Evolutionary conservation across 2,329 filamentous ascomycete species (phyloP).

Genomic region (Apiospora sp.): DNA sequence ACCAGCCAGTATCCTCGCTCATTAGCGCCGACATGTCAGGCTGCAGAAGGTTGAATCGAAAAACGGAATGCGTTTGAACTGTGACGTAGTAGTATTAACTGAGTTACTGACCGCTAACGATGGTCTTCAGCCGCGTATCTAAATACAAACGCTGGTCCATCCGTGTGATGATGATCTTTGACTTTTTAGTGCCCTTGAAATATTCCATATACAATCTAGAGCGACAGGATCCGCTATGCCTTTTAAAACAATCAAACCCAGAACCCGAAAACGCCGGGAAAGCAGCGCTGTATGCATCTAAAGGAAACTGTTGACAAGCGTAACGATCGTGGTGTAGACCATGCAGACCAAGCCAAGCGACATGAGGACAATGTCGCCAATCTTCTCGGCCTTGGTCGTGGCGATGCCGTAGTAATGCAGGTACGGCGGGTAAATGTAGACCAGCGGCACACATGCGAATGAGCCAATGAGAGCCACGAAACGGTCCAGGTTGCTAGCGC

Average conservation of each 20-base stretch:
- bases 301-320: constrained; percentile 54
- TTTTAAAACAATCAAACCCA: background rate
- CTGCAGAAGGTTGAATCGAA: background rate
- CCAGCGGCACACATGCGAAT: constrained; percentile 77
- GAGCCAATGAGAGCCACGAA: constrained; percentile 79
- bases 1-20: background rate
- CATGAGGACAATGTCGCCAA: constrained; percentile 69
- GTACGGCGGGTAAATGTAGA: constrained; percentile 79
- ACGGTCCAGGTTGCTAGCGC: constrained; percentile 74
- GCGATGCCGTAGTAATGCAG: constrained; percentile 75
- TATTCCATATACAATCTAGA: constrained; percentile 5
- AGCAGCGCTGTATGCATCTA: constrained; percentile 22
- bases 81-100: constrained; percentile 10
- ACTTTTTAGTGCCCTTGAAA: background rate
- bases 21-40: too few relatives aligned
- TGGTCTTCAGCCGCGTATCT: background rate
- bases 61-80: background rate
- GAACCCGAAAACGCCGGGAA: constrained; percentile 7
- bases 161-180: background rate
- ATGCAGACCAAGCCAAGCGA: constrained; percentile 70
- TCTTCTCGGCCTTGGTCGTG: constrained; percentile 60
- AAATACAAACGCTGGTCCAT: background rate
- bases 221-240: constrained; percentile 17
- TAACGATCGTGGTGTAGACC: constrained; percentile 75
- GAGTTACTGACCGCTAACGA: background rate